These are phyloP conservation scores for Venturia asperata DNA, from an alignment of 2,329 filamentous ascomycete species.

Conservation along the genomic window DNA sequence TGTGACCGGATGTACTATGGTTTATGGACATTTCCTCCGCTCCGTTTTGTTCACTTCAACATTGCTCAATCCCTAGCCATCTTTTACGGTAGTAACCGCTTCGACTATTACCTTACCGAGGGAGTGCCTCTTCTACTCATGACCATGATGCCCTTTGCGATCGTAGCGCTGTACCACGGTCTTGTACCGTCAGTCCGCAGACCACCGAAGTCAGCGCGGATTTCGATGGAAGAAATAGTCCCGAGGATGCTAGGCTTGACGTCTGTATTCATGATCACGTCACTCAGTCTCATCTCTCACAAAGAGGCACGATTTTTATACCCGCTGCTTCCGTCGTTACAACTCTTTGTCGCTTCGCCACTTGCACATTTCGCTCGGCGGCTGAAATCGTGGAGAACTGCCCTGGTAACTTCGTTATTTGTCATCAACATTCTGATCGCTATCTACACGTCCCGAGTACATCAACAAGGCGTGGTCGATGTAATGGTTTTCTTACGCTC, in stretches of 20 bases:
- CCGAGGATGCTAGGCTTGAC: conserved; percentile 29
- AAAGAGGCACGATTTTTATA: conserved; percentile 98
- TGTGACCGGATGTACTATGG: conserved; percentile 76
- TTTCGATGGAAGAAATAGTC: conserved; percentile 3
- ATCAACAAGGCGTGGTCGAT: conserved; percentile 72
- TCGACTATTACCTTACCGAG: conserved; percentile 90
- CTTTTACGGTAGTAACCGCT: conserved; percentile 85
- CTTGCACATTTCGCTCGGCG: conserved; percentile 58
- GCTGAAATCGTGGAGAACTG: conserved; percentile 29
- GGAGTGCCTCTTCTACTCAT: conserved; percentile 82
- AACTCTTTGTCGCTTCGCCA: conserved; percentile 66
- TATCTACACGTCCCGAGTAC: conserved; percentile 64
- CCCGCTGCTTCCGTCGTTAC: conserved; percentile 79
- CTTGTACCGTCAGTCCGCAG: conserved; percentile 3
- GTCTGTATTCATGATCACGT: conserved; percentile 53
- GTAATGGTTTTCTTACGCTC: conserved; percentile 69
- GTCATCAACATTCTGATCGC: conserved; percentile 63
- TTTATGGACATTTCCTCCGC: conserved; percentile 79
- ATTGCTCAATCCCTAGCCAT: conserved; percentile 77
- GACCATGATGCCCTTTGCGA: conserved; percentile 70
- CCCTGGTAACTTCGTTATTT: conserved; percentile 48
- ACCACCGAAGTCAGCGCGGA: background rate
- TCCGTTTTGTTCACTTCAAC: conserved; percentile 87
- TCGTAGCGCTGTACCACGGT: conserved; percentile 53
- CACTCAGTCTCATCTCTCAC: conserved; percentile 75